Percentiles rank a stretch among this genome's conserved stretches.
phyloP scores from a whole-genome alignment of 1,139 yeast genomes.

The Suhomyces wounanorum region DNA sequence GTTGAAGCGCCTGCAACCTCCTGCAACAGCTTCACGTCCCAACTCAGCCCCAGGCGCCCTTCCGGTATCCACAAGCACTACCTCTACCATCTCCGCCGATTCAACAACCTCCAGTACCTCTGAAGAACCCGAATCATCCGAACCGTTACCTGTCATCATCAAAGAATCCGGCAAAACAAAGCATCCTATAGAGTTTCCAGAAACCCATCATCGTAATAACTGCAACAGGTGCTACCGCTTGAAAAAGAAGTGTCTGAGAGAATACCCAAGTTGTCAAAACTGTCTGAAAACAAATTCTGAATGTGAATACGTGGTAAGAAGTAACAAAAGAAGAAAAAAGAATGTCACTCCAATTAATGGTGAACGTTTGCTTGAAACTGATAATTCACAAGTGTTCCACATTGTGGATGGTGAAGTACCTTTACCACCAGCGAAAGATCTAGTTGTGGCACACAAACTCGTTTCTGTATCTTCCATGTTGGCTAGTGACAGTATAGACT shows the following conservation, averaged over 20 bases:
- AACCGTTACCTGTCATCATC: constrained; percentile 6
- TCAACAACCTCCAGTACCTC: background rate
- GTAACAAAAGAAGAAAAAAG: constrained; percentile 28
- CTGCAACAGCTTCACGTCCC: background rate
- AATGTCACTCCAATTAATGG: constrained; percentile 4
- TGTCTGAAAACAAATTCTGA: constrained; percentile 38
- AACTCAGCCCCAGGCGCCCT: background rate
- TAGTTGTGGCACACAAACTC: constrained; percentile 14
- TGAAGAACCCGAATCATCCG: background rate
- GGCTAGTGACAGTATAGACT: constrained; percentile 12
- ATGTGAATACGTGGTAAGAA: constrained; percentile 41
- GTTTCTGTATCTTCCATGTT: constrained; percentile 18
- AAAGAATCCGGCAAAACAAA: constrained; percentile 6
- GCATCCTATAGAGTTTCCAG: constrained; percentile 22
- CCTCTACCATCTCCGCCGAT: background rate
- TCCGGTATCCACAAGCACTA: background rate
- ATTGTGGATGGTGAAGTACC: background rate
- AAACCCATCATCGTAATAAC: constrained; percentile 37
- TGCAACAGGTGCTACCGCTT: constrained; percentile 46
- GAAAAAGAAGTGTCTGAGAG: constrained; percentile 46
- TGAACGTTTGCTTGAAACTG: constrained; percentile 8
- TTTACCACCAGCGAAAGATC: background rate
- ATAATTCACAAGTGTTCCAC: constrained; percentile 8
- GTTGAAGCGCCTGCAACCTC: constrained; percentile 3
- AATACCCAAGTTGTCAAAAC: constrained; percentile 40